A percentile compares a stretch with the other conserved stretches of the same genome.
phyloP scores from a whole-genome alignment of 2,329 filamentous ascomycete genomes.

The Plenodomus tracheiphilus region DNA sequence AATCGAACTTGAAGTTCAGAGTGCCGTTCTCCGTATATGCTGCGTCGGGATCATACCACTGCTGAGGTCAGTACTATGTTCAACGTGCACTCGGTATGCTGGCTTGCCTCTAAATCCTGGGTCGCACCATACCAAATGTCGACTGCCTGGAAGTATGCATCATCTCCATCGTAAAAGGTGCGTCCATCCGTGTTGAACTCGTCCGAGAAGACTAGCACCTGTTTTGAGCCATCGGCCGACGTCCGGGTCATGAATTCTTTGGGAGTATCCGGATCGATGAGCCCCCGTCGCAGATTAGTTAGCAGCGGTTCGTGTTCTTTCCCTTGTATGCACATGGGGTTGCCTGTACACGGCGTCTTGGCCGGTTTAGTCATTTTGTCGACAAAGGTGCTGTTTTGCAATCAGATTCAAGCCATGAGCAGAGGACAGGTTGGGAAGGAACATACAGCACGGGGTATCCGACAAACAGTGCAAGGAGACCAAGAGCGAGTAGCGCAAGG shows the following conservation, averaged over 20 bases:
- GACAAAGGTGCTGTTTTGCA: slow-evolving; percentile 59
- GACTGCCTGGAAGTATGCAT: slow-evolving; percentile 68
- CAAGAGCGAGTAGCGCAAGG: slow-evolving; percentile 61
- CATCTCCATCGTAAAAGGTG: slow-evolving; percentile 72
- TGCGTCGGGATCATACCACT: slow-evolving; percentile 74
- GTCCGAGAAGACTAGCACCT: slow-evolving; percentile 71
- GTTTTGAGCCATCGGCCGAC: slow-evolving; percentile 61
- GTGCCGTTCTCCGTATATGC: slow-evolving; percentile 64
- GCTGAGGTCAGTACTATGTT: slow-evolving; percentile 8
- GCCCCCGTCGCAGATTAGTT: slow-evolving; percentile 61
- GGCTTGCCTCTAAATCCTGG: slow-evolving; percentile 64
- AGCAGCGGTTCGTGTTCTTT: slow-evolving; percentile 55
- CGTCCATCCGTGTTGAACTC: slow-evolving; percentile 70
- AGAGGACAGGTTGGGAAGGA: not conserved
- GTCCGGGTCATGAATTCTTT: slow-evolving; percentile 59
- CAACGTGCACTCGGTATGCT: not conserved
- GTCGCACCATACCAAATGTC: slow-evolving; percentile 76
- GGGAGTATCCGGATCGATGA: slow-evolving; percentile 72
- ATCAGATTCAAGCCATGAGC: slow-evolving; percentile 13
- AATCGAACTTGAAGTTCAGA: slow-evolving; percentile 66
- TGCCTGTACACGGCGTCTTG: slow-evolving; percentile 44
- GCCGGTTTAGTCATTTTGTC: slow-evolving; percentile 47
- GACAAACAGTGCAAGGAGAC: slow-evolving; percentile 67
- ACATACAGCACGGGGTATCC: slow-evolving; percentile 71
- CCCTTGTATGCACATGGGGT: slow-evolving; percentile 56